phyloP scores from a whole-genome alignment of 495 filamentous ascomycete species.

The Melanomma pulvis-pyrius region DNA sequence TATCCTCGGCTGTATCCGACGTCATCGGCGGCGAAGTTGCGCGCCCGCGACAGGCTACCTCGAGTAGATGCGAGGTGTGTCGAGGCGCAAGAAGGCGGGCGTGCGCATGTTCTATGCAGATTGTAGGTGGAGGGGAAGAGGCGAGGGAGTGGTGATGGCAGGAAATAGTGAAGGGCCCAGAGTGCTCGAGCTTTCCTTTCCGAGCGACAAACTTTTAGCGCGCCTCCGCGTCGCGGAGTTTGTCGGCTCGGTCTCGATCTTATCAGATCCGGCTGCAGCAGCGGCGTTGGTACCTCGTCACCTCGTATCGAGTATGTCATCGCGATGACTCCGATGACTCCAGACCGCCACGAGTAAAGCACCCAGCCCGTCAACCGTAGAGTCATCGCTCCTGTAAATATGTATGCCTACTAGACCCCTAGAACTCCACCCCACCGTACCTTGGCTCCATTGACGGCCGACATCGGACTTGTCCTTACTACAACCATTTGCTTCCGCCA shows the following conservation, averaged over 20 bases:
- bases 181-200: conserved; percentile 5
- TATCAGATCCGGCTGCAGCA: conserved; percentile 26
- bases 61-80: conserved; percentile 31
- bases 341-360: conserved; percentile 17
- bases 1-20: conserved; percentile 43
- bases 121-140: neutral
- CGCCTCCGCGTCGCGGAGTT: neutral
- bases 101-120: conserved; percentile 22
- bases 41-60: conserved; percentile 19
- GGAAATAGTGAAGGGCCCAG: neutral
- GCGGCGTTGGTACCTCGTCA: neutral
- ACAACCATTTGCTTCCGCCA: conserved; percentile 31
- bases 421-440: conserved; percentile 5
- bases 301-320: too few species aligned
- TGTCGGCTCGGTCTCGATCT: conserved; percentile 7
- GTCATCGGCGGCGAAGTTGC: conserved; percentile 32
- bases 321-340: conserved; percentile 18
- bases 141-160: conserved; percentile 22
- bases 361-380: conserved; percentile 1
- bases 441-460: conserved; percentile 22
- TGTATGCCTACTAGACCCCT: conserved; percentile 24
- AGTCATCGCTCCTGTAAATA: conserved; percentile 25
- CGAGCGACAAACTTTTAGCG: conserved; percentile 2
- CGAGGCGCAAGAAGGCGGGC: conserved; percentile 15
- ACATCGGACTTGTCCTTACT: conserved; percentile 34